Evolutionary conservation across 106 monocot species (phyloP).

Genomic region (Allium sativum): DNA sequence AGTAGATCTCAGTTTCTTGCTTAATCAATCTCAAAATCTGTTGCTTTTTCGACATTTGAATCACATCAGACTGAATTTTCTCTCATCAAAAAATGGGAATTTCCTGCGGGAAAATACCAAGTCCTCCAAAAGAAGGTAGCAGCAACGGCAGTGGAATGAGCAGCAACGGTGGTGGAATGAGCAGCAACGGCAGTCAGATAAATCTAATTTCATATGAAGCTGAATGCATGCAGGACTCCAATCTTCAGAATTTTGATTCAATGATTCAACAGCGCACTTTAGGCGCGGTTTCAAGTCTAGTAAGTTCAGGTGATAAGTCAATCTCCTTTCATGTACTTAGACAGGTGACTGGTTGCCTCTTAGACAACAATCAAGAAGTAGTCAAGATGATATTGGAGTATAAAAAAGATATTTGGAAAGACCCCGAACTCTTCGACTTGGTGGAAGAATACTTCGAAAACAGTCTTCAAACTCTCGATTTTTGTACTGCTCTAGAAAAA

Average conservation of each 20-base stretch:
- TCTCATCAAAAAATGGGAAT: conserved; percentile 28
- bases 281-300: conserved; percentile 63
- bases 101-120: conserved; percentile 23
- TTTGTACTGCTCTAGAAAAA: conserved; percentile 33
- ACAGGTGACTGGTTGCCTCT: conserved; percentile 19
- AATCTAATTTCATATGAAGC: conserved; percentile 76
- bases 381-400: conserved; percentile 28
- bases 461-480: conserved; percentile 27
- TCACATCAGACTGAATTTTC: too few species aligned
- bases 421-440: conserved; percentile 26
- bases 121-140: background rate
- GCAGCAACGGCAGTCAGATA: background rate
- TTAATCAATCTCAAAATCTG: too few species aligned
- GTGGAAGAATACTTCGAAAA: conserved; percentile 43
- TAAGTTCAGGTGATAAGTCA: conserved; percentile 11
- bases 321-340: conserved; percentile 37
- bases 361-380: conserved; percentile 31
- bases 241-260: conserved; percentile 56
- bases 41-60: too few species aligned
- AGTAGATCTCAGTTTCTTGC: too few species aligned
- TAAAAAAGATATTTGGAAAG: conserved; percentile 31
- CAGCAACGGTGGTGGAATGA: background rate
- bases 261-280: conserved; percentile 64
- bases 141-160: background rate
- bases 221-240: conserved; percentile 62